Conservation (phyloP, 2,329 filamentous ascomycete genomes). For the Xylariales sp. region DNA sequence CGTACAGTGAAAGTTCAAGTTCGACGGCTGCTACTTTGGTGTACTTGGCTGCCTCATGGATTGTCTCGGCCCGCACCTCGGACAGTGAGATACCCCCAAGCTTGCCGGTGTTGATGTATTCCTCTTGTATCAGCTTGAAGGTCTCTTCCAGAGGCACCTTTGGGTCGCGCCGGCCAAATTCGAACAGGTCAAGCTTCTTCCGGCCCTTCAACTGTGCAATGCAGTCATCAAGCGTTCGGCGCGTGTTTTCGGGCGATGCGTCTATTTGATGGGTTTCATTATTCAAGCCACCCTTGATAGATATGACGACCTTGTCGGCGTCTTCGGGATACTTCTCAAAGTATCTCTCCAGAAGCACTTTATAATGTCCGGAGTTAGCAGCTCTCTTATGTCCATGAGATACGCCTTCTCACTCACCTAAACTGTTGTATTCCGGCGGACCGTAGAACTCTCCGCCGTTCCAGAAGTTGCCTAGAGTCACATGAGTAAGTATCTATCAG, state of each 20-base stretch:
- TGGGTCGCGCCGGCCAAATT: constrained; percentile 62
- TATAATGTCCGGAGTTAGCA: neutral
- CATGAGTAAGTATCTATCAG: neutral
- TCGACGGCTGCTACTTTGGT: constrained; percentile 52
- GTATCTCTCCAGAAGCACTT: constrained; percentile 63
- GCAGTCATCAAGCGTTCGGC: constrained; percentile 62
- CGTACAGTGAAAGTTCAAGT: constrained; percentile 53
- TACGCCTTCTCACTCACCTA: constrained; percentile 42
- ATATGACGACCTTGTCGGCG: constrained; percentile 65
- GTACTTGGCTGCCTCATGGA: constrained; percentile 51
- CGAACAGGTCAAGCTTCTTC: constrained; percentile 65
- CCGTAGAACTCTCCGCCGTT: constrained; percentile 69
- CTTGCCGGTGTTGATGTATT: constrained; percentile 54
- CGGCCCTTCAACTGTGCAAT: constrained; percentile 56
- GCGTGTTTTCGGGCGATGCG: constrained; percentile 61
- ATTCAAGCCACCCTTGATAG: constrained; percentile 64
- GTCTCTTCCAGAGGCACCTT: constrained; percentile 53
- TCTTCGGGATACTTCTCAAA: constrained; percentile 68
- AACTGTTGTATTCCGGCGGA: constrained; percentile 60
- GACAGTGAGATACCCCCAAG: constrained; percentile 55
- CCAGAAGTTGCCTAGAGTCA: constrained; percentile 56
- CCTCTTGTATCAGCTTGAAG: constrained; percentile 50
- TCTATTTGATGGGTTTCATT: constrained; percentile 52
- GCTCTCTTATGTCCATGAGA: neutral
- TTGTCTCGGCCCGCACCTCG: constrained; percentile 54